A percentile compares a stretch with the other conserved stretches of the same genome.
These are phyloP conservation scores for Phanerochaete carnosa DNA, from an alignment of 768 basidiomycete species.

Conservation along the genomic window DNA sequence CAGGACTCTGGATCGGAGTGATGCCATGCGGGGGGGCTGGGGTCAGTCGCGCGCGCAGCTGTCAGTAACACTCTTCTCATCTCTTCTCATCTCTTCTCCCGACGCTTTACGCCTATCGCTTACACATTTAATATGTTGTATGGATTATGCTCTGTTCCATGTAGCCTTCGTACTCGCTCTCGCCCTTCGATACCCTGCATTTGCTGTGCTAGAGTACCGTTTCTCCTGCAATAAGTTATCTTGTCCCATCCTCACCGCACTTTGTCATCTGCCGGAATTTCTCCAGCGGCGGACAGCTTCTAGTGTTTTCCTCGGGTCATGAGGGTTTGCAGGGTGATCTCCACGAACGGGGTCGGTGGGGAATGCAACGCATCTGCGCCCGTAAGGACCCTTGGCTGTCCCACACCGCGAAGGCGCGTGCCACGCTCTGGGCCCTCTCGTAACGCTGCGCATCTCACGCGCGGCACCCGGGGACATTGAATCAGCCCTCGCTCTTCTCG, in stretches of 20 bases:
- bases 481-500: background rate
- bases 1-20: background rate
- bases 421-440: background rate
- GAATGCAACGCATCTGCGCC: background rate
- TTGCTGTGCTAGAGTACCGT: conserved; percentile 1
- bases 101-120: background rate
- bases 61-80: background rate
- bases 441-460: background rate
- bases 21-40: background rate
- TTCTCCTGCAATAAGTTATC: background rate
- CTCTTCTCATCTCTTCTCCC: background rate
- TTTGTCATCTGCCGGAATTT: background rate
- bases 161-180: background rate
- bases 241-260: background rate
- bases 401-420: background rate
- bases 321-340: background rate
- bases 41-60: background rate
- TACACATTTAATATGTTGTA: background rate
- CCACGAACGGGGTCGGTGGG: background rate
- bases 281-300: background rate
- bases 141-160: background rate
- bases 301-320: background rate
- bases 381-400: background rate
- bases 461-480: too few relatives aligned
- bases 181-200: conserved; percentile 4